phyloP scores from a whole-genome alignment of 352 stramenopile species.

The Globisporangium paddicum region DNA sequence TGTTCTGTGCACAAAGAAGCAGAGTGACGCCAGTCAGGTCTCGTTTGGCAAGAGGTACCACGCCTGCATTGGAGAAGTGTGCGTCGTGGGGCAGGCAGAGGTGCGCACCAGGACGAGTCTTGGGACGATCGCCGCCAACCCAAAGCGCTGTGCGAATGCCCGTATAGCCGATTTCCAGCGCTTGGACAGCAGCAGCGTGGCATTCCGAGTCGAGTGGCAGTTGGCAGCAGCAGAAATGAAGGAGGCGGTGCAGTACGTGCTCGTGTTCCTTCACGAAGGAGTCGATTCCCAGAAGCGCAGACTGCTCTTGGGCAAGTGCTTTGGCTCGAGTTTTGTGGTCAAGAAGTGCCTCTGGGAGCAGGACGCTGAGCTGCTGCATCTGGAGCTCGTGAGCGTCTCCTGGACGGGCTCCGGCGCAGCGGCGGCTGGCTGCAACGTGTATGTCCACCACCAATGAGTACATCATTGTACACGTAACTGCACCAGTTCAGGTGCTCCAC shows the following conservation, averaged over 20 bases:
- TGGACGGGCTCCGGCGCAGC: conserved; percentile 2
- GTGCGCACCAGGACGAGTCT: conserved; percentile 11
- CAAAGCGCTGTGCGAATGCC: conserved; percentile 16
- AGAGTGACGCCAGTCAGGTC: conserved; percentile 4
- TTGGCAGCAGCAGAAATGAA: conserved; percentile 4
- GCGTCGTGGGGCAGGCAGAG: conserved; percentile 19
- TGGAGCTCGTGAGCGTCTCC: conserved; percentile 11
- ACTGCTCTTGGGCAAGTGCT: conserved; percentile 31
- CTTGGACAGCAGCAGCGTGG: conserved; percentile 14
- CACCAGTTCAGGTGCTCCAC: too few relatives aligned
- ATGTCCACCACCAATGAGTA: background rate
- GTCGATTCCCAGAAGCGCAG: conserved; percentile 9
- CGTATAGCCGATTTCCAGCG: conserved; percentile 18
- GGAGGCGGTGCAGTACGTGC: conserved; percentile 21
- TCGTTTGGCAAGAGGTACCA: conserved; percentile 12
- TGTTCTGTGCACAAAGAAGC: conserved; percentile 29
- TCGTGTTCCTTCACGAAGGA: conserved; percentile 21
- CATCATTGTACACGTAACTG: too few relatives aligned
- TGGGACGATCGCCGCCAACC: background rate
- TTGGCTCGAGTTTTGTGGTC: conserved; percentile 16
- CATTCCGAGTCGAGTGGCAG: conserved; percentile 26
- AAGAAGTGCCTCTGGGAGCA: conserved; percentile 14
- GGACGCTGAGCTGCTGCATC: background rate
- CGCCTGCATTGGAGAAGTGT: conserved; percentile 30
- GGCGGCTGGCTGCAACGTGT: background rate